A percentile compares a stretch with the other conserved stretches of the same genome.
Conservation (phyloP, 805 yeast genomes). For the Ogataea paraovalis region DNA sequence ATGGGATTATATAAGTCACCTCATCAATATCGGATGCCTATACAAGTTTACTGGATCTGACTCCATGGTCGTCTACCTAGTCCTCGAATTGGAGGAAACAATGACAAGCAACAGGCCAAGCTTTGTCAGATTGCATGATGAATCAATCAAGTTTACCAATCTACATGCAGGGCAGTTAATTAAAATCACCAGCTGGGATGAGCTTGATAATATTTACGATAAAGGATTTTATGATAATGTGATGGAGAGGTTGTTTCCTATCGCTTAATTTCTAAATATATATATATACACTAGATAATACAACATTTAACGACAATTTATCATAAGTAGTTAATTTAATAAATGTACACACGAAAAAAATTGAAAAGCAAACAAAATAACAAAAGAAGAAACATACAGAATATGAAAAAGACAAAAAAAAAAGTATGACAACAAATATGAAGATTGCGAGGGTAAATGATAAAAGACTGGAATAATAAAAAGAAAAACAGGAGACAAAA, state of each 20-base stretch:
- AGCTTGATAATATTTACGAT: slow-evolving; percentile 45
- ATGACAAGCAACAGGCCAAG: not conserved
- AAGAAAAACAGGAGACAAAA: too few species aligned
- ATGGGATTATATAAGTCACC: slow-evolving; percentile 47
- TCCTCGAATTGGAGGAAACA: not conserved
- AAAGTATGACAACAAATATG: not conserved
- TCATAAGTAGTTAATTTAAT: not conserved
- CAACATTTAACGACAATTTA: not conserved
- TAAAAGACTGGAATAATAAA: too few species aligned
- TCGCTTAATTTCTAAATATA: not conserved
- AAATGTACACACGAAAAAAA: slow-evolving; percentile 2
- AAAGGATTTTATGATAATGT: slow-evolving; percentile 43
- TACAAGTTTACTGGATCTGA: slow-evolving; percentile 18
- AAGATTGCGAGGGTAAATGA: not conserved
- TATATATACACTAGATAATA: not conserved
- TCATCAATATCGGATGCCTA: slow-evolving; percentile 29
- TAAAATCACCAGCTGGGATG: slow-evolving; percentile 23
- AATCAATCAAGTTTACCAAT: slow-evolving; percentile 2
- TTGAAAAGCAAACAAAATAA: not conserved
- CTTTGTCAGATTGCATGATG: slow-evolving; percentile 8
- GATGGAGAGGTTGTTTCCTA: slow-evolving; percentile 31
- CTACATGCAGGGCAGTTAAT: slow-evolving; percentile 2
- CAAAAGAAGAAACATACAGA: not conserved
- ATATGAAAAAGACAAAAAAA: not conserved
- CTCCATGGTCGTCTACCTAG: not conserved